Conservation (phyloP, 495 filamentous ascomycete genomes). For the Xylaria scruposa region DNA sequence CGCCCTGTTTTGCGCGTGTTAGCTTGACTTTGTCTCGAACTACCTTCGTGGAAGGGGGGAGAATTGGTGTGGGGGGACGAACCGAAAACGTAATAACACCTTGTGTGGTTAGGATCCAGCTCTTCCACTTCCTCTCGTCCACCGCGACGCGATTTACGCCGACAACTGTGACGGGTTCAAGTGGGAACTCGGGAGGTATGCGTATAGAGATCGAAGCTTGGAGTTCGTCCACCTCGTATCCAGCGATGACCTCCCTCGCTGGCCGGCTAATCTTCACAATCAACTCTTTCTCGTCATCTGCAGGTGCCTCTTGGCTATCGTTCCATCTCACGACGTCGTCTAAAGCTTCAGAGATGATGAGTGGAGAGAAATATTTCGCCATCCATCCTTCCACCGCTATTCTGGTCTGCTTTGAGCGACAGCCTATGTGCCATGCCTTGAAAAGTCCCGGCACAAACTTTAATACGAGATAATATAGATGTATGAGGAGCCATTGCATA, state of each 20-base stretch:
- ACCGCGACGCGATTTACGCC: constrained; percentile 84
- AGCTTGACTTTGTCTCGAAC: constrained; percentile 10
- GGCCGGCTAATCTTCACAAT: constrained; percentile 72
- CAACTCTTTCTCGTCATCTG: constrained; percentile 74
- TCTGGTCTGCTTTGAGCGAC: constrained; percentile 74
- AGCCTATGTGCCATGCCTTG: constrained; percentile 86
- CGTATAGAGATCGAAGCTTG: constrained; percentile 77
- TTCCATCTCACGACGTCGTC: constrained; percentile 76
- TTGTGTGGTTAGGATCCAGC: constrained; percentile 83
- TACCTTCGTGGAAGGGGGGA: neutral
- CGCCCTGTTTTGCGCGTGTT: constrained; percentile 58
- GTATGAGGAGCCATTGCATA: constrained; percentile 80
- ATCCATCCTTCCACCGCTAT: constrained; percentile 81
- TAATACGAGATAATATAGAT: constrained; percentile 84
- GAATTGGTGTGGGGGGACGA: constrained; percentile 32
- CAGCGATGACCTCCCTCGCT: constrained; percentile 76
- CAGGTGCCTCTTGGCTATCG: constrained; percentile 56
- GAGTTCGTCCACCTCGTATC: constrained; percentile 87
- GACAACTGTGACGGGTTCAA: constrained; percentile 76
- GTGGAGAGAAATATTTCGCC: constrained; percentile 81
- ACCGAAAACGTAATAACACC: constrained; percentile 90
- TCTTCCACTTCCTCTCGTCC: constrained; percentile 87
- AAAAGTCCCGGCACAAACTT: constrained; percentile 76
- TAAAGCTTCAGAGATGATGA: constrained; percentile 75
- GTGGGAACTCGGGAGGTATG: constrained; percentile 80